Evolutionary conservation across 2,329 filamentous ascomycete genomes (phyloP).

Genomic region (Ophiobolus disseminans): DNA sequence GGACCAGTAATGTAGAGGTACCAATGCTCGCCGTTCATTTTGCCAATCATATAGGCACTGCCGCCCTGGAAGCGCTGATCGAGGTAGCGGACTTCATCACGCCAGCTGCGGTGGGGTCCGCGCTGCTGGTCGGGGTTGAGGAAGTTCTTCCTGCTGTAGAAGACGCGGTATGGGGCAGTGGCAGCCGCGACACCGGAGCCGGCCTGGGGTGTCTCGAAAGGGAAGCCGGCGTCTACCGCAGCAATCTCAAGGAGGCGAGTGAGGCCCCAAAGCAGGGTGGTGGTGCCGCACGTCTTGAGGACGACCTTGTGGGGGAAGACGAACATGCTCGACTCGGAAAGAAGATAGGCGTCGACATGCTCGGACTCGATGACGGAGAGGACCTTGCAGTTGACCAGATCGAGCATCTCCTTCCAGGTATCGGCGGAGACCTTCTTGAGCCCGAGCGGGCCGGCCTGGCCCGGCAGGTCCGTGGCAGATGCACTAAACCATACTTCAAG

Average conservation of each 20-base stretch:
- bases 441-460: constrained; percentile 73
- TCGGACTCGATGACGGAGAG: constrained; percentile 93
- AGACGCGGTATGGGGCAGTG: constrained; percentile 91
- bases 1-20: constrained; percentile 96
- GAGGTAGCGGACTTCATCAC: constrained; percentile 90
- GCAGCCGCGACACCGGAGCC: constrained; percentile 73
- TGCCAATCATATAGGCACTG: constrained; percentile 99
- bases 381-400: constrained; percentile 98
- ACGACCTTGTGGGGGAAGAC: constrained; percentile 99
- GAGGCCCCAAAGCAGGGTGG: constrained; percentile 87
- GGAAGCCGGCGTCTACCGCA: constrained; percentile 85
- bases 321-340: constrained; percentile 99
- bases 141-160: constrained; percentile 99
- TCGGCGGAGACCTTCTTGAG: constrained; percentile 85
- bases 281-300: constrained; percentile 97
- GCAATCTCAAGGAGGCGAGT: constrained; percentile 93
- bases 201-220: constrained; percentile 73
- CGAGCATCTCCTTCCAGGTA: constrained; percentile 94
- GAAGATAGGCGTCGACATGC: constrained; percentile 91
- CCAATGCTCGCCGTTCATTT: constrained; percentile 99
- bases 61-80: constrained; percentile 91
- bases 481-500: constrained; percentile 98
- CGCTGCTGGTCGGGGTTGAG: constrained; percentile 93
- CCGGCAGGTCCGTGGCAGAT: constrained; percentile 74
- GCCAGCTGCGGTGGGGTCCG: constrained; percentile 96